Base-by-base conservation (phyloP, 176 grass and related monocot genomes). In the Oryza brachyantha region DNA sequence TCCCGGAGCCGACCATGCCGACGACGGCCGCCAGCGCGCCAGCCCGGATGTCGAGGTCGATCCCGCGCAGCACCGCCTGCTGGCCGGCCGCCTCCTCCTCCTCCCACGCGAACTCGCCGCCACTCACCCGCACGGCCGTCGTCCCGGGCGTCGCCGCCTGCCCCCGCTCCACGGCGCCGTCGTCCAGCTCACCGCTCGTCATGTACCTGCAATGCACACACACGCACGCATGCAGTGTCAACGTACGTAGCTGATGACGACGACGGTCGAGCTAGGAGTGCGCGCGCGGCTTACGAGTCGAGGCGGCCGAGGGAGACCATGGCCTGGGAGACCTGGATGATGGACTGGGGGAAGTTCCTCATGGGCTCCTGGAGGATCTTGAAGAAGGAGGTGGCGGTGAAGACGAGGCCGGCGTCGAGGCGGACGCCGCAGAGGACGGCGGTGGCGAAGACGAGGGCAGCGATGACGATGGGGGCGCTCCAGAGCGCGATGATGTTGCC, bases 301-400 rank as follows among this genome's bases (percentile, higher is more conserved):
- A 94, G 79, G 0, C 92, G 69, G 13, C 91, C 45, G 6, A 99
- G 90, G 11, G 96, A 99, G 76, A 92, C 93, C 73, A 93, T 85
- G 10, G 96, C 96, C 86, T 99, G 96, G 5, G 96, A 95, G 11
- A 84, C 92, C 73, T 92, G 88, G 84, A 95, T 99, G 80, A 99
- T 87, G 5, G 96, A 86, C 89, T 95, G 96, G 1, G 96, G 96
- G 71, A 99, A 99, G 73, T 93, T 99, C 28, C 86, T 22, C 92
- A 99, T 94, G 17, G 96, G 96, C 84, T 99, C 96, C 86, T 99
- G 92, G 2, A 99, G 78, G 11, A 99, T 91, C 82, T 85, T 94
- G 72, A 99, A 95, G 75, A 99, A 78, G 0, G 96, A 87, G 0
- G 92, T 99, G 14, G 96, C 92, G 12, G 96, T 99, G 90, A 99